Conservation (phyloP, 2,329 filamentous ascomycete species). For the Bipolaris zeicola region DNA sequence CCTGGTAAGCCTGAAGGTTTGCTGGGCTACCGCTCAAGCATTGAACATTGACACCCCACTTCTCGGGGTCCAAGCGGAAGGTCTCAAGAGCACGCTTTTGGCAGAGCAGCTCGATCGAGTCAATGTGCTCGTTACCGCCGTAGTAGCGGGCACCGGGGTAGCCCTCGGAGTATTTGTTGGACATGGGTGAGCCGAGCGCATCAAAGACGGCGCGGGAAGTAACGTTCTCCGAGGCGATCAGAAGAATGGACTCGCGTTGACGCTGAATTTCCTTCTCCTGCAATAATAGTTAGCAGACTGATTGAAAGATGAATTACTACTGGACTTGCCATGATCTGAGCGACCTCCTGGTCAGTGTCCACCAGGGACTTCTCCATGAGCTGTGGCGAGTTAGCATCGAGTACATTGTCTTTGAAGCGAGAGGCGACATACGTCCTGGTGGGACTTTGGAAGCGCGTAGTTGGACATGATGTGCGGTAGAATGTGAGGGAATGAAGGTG, state of each 20-base stretch:
- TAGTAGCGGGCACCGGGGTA: slow-evolving; percentile 97
- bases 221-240: slow-evolving; percentile 50
- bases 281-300: slow-evolving; percentile 21
- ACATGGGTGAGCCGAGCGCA: slow-evolving; percentile 59
- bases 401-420: slow-evolving; percentile 19
- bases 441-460: slow-evolving; percentile 69
- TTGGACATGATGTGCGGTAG: slow-evolving; percentile 42
- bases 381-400: slow-evolving; percentile 59
- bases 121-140: slow-evolving; percentile 95
- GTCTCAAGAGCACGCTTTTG: slow-evolving; percentile 88
- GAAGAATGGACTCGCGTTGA: slow-evolving; percentile 94
- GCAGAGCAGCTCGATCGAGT: slow-evolving; percentile 85
- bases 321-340: slow-evolving; percentile 86
- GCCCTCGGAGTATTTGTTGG: slow-evolving; percentile 98
- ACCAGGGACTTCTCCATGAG: slow-evolving; percentile 95
- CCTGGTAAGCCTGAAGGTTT: slow-evolving; percentile 98
- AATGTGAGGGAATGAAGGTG: slow-evolving; percentile 12
- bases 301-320: background rate
- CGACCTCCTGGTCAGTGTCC: slow-evolving; percentile 91
- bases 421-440: slow-evolving; percentile 64
- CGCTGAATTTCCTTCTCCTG: slow-evolving; percentile 93
- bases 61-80: slow-evolving; percentile 79
- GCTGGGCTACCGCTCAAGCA: slow-evolving; percentile 84
- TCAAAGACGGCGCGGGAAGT: slow-evolving; percentile 48
- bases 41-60: slow-evolving; percentile 98